Base-by-base conservation (phyloP, 2,329 filamentous ascomycete genomes). In the Zymoseptoria crescenta region DNA sequence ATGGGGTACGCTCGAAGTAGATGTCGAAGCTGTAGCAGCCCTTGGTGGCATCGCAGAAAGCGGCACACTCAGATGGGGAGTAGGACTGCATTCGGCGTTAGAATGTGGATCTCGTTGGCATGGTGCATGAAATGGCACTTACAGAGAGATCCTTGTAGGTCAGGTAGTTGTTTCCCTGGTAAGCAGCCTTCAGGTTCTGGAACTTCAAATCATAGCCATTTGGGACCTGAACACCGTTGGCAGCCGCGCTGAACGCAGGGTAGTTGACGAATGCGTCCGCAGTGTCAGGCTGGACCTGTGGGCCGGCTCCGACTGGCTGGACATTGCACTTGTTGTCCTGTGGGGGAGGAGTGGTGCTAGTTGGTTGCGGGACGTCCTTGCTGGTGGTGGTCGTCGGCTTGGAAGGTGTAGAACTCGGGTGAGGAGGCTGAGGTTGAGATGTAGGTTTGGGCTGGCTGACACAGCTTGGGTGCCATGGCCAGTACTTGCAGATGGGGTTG, bases 1-100 rank as follows among this genome's bases (percentile, higher is more conserved):
- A 67, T 35, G 71, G 71, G 49, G 71, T 69, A 48, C 72, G 70
- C 64, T 73, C 72, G 29, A 68, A 64, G 66, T 69, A 73, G 58
- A 50, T 68, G 68, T 73, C 71, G 69, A 73, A 73, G 28, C 66
- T 61, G 29, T 66, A 71, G 67, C 72, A 73, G 41, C 69, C 65
- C 24, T 65, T 58, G 29, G 65, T 69, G 56, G 59, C 62, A 57
- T 74, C 68, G 59, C 73, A 74, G 56, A 64, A 59, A 29, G 62
- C 60, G 21, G 70, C 68, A 57, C 73, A 74, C 20, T 58, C 56
- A 49, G 60, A 56, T 50, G 66, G 65, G 56, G 70, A 65, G 67
- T 74, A 74, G 3, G 62, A 57, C 35, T 65, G 51, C 19, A 73
- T 65, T 68, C 69, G 50, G 74, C 58, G 64, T 74, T 73, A 21